Evolutionary conservation across 2,329 filamentous ascomycete species (phyloP).

Genomic region (Fusarium goolgardi): DNA sequence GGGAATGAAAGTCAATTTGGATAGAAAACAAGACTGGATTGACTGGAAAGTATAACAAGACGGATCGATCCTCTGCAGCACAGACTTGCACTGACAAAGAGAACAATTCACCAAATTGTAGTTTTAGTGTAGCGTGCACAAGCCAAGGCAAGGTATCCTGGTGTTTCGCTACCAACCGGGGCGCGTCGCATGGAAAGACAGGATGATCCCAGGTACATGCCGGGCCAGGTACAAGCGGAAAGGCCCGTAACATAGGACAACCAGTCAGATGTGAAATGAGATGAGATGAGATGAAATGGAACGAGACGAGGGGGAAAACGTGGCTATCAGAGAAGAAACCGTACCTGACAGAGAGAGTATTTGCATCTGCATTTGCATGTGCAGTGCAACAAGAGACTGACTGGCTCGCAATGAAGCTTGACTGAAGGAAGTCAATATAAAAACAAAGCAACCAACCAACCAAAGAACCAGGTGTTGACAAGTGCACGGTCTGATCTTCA

Average conservation of each 20-base stretch:
- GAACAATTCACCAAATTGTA: constrained; percentile 22
- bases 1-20: constrained; percentile 13
- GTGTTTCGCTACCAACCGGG: constrained; percentile 43
- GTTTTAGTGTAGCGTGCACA: constrained; percentile 32
- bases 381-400: constrained; percentile 26
- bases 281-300: constrained; percentile 2
- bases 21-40: constrained; percentile 17
- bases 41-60: constrained; percentile 20
- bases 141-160: constrained; percentile 40
- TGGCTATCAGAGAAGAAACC: constrained; percentile 13
- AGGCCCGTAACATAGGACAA: constrained; percentile 23
- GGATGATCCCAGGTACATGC: constrained; percentile 44
- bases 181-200: constrained; percentile 36
- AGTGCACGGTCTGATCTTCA: constrained; percentile 21
- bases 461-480: constrained; percentile 1
- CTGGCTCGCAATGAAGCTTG: not conserved
- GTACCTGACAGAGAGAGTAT: constrained; percentile 30
- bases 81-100: constrained; percentile 42
- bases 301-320: not conserved
- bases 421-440: constrained; percentile 13
- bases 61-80: constrained; percentile 24
- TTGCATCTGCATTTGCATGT: constrained; percentile 22
- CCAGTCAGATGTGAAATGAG: not conserved
- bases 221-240: constrained; percentile 38
- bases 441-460: not conserved